Base-by-base conservation (phyloP, 805 yeast genomes). In the Barnettozyma sucrosica region DNA sequence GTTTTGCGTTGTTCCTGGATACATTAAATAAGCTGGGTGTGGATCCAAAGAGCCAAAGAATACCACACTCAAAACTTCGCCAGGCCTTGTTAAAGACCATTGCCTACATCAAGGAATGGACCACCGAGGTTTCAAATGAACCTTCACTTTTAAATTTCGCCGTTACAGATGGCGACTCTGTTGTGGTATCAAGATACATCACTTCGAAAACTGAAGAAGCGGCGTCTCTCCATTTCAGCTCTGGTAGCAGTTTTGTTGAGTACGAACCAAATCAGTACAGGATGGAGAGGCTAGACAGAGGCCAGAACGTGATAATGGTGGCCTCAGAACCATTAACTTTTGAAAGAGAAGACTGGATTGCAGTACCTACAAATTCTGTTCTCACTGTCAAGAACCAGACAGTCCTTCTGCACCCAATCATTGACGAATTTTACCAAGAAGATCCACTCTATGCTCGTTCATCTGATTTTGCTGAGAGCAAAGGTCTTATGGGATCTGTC, bases 251-350 rank as follows among this genome's bases (percentile, higher is more conserved):
- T 48, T 93, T 93, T 66, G 81, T 84, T 33, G 99, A 93, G 66
- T 83, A 84, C 59, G 85, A 81, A 52, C 96, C 95, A 2, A 96
- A 97, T 19, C 85, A 89, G 59, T 93, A 88, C 69, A 78, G 86
- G 58, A 89, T 93, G 97, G 97, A 93, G 66, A 76, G 99, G 46
- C 71, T 87, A 51, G 95, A 90, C 65, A 75, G 97, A 46, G 85
- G 93, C 9, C 97, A 92, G 65, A 92, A 89, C 65, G 92, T 93
- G 16, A 84, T 92, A n/a, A 85, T 93, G 83, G 93, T 93, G 43
- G 96, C 99, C 1, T 85, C 95, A 16, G 99, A 93, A 62, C 99
- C 99, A 0, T 72, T 93, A 48, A 93, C 99, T 0, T 93, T 93
- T 65, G 98, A 93, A 68, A 71, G 99, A 47, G 92, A 90, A 36